Base-by-base conservation (phyloP, 2,329 filamentous ascomycete genomes). In the Penicillium brasilianum region DNA sequence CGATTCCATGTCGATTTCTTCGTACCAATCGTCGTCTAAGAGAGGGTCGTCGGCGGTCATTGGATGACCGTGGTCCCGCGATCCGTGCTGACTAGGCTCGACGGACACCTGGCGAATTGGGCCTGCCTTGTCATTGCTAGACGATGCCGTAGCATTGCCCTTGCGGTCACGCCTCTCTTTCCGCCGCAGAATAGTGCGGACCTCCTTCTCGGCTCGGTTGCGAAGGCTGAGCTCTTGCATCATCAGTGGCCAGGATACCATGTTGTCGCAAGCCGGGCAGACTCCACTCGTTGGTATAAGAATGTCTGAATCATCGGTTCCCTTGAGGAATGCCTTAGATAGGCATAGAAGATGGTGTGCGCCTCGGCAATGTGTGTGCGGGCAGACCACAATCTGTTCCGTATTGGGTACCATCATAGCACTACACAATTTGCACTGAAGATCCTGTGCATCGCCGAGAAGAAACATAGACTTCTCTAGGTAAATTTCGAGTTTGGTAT, bases 221-320 rank as follows among this genome's bases (percentile, higher is more conserved):
- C 94, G 84, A 52, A 97, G 78, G 54, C 85, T 95, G 68, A 96
- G 77, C 73, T 96, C 93, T 72, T 88, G 93, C 80, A 96, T 90
- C 78, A 97, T 86, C 51, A 90, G 85, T 0, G 83, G 81, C 94
- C 94, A 98, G 54, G 82, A 74, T 1, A 93, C 78, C 4, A 81
- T 76, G 0, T 81, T 80, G 1, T 82, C 77, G 72, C 94, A 98
- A 20, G 79, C 78, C 0, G 92, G 92, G 77, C 94, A 98, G 2
- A 70, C 76, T 2, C 92, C 93, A 36, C 82, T 73, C 1, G 85
- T 81, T 0, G 94, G 94, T 1, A 96, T 71, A 1, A 96, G 69
- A 1, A 73, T 74, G 16, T 74, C 68, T 22, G 70, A 56, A 13
- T 72, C 66, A 5, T 71, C 68, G 36, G 80, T 74, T 3, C 80